Percentiles rank a stretch among this genome's conserved stretches.
Conservation (phyloP, 495 filamentous ascomycete genomes). For the Lophium mytilinum region DNA sequence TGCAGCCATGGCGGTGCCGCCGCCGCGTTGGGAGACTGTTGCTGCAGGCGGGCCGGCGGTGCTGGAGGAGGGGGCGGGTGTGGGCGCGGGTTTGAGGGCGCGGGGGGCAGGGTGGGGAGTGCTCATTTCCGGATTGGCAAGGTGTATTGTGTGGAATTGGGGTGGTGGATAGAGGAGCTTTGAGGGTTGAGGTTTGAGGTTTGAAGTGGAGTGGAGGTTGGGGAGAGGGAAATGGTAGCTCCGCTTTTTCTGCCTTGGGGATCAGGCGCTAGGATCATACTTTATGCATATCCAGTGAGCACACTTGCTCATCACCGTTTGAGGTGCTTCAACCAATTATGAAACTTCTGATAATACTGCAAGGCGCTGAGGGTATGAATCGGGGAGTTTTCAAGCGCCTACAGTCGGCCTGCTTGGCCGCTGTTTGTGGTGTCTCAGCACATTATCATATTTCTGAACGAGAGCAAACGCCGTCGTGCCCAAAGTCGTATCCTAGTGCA, state of each 20-base stretch:
- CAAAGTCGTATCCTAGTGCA: too few relatives aligned
- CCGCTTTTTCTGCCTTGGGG: not conserved
- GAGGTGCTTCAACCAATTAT: too few relatives aligned
- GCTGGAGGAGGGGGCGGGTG: not conserved
- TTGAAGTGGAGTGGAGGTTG: not conserved
- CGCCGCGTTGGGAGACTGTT: not conserved
- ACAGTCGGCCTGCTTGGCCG: too few relatives aligned
- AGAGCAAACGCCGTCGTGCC: too few relatives aligned
- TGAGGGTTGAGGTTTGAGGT: not conserved
- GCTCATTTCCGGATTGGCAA: not conserved
- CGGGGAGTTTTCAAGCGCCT: too few relatives aligned
- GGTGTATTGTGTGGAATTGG: not conserved
- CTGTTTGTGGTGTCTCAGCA: too few relatives aligned
- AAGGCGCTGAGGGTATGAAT: too few relatives aligned
- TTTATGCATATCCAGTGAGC: too few relatives aligned
- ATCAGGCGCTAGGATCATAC: not conserved
- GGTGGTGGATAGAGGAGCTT: not conserved
- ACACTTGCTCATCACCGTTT: too few relatives aligned
- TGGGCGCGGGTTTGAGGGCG: not conserved
- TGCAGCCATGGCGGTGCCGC: not conserved
- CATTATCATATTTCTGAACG: too few relatives aligned
- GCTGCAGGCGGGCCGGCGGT: not conserved
- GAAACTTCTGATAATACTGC: too few relatives aligned
- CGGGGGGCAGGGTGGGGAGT: not conserved
- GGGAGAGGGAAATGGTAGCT: not conserved